These are phyloP conservation scores for Vigna trinervia DNA, from an alignment of 306 rosid species.

Conservation along the genomic window DNA sequence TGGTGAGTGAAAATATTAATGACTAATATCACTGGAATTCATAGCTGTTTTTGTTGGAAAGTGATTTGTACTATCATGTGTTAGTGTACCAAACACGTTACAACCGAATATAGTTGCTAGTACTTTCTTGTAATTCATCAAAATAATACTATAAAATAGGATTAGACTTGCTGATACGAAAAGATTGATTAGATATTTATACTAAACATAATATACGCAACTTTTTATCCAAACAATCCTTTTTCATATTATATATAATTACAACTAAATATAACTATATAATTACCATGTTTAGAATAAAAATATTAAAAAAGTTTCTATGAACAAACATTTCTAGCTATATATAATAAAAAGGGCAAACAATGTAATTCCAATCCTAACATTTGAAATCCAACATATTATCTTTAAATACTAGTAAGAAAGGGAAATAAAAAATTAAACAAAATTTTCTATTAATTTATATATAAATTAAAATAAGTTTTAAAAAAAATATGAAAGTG, in stretches of 20 bases:
- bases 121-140: neutral
- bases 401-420: no score
- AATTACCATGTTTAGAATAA: neutral
- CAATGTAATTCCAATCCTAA: no score
- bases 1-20: neutral
- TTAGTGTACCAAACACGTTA: slow-evolving; percentile 15
- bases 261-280: neutral
- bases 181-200: slow-evolving; percentile 19
- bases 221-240: no score
- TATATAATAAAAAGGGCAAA: no score
- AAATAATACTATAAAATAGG: neutral
- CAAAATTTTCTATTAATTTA: no score
- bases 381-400: no score
- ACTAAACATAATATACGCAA: neutral
- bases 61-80: slow-evolving; percentile 25
- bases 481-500: no score
- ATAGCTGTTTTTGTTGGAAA: slow-evolving; percentile 1
- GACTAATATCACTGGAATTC: neutral
- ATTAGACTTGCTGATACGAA: neutral
- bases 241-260: no score
- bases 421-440: no score
- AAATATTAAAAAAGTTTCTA: neutral
- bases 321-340: neutral
- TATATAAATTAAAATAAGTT: no score
- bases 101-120: neutral